Evolutionary conservation across 768 basidiomycete genomes (phyloP).

Genomic region (Lactarius pseudohatsudake): DNA sequence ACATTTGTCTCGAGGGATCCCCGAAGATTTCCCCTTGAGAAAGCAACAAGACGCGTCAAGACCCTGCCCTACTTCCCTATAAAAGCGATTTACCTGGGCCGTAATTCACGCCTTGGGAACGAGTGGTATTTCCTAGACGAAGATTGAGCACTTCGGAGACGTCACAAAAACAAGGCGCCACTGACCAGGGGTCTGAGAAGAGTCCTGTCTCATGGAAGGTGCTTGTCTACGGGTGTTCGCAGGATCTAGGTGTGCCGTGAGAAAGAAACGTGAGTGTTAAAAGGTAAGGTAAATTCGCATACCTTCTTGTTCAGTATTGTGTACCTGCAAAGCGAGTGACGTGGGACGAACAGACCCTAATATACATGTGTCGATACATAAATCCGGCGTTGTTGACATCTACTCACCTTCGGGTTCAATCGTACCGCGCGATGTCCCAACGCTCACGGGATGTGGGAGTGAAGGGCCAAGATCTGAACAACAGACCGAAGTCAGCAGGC

Average conservation of each 20-base stretch:
- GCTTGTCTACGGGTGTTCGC: not conserved
- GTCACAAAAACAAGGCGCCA: not conserved
- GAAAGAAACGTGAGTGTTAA: not conserved
- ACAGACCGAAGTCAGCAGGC: not conserved
- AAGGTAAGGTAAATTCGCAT: not conserved
- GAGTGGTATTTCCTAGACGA: not conserved
- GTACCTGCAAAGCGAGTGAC: not conserved
- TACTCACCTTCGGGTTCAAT: not conserved
- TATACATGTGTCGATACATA: not conserved
- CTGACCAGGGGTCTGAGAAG: not conserved
- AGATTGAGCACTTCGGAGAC: not conserved
- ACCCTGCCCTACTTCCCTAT: not conserved
- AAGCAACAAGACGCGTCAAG: not conserved
- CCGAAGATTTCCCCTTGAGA: slow-evolving; percentile 7
- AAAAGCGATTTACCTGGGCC: not conserved
- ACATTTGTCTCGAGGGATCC: slow-evolving; percentile 10
- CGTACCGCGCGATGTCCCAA: not conserved
- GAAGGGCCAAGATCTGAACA: not conserved
- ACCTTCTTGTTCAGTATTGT: not conserved
- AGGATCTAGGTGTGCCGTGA: not conserved
- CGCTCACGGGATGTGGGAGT: not conserved
- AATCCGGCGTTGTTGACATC: not conserved
- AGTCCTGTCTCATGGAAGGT: not conserved
- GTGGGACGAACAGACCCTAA: not conserved
- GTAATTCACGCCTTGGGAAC: not conserved